Evolutionary conservation across 1,284 basidiomycete genomes (phyloP).

Genomic region (Laetiporus sulphureus): DNA sequence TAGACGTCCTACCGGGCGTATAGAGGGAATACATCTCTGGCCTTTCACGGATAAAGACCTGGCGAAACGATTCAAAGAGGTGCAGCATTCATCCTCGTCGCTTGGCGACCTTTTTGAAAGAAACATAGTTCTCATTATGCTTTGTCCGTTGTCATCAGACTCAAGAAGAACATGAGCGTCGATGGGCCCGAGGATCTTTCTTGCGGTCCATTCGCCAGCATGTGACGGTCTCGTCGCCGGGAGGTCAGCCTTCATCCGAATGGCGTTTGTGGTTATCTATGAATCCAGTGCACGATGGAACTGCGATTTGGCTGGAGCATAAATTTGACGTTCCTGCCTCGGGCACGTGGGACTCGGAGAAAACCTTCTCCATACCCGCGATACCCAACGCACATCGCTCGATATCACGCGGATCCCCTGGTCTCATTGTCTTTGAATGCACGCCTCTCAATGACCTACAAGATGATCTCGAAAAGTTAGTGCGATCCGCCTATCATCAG

Average conservation of each 20-base stretch:
- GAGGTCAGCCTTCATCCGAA: conserved; percentile 22
- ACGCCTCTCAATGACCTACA: conserved; percentile 52
- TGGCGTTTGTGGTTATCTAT: conserved; percentile 68
- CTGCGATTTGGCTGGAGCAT: conserved; percentile 69
- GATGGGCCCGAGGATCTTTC: conserved; percentile 68
- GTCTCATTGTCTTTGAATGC: conserved; percentile 63
- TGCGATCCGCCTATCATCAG: conserved; percentile 10
- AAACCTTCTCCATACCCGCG: conserved; percentile 47
- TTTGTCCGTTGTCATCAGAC: conserved; percentile 38
- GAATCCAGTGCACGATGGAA: conserved; percentile 63
- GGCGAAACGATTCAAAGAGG: conserved; percentile 59
- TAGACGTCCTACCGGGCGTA: conserved; percentile 39
- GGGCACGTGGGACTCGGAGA: conserved; percentile 52
- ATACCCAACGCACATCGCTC: conserved; percentile 16
- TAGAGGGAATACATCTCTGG: conserved; percentile 39
- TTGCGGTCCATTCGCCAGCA: conserved; percentile 39
- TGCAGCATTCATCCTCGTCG: conserved; percentile 23
- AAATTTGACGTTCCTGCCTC: conserved; percentile 64
- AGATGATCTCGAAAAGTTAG: conserved; percentile 63
- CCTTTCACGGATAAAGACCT: conserved; percentile 59
- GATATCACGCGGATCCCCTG: conserved; percentile 40
- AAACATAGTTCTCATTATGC: conserved; percentile 3
- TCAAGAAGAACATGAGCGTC: conserved; percentile 55
- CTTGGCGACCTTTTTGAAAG: conserved; percentile 4
- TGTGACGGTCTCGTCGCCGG: conserved; percentile 26